phyloP scores from a whole-genome alignment of 768 basidiomycete genomes.

The Serendipita sp. region DNA sequence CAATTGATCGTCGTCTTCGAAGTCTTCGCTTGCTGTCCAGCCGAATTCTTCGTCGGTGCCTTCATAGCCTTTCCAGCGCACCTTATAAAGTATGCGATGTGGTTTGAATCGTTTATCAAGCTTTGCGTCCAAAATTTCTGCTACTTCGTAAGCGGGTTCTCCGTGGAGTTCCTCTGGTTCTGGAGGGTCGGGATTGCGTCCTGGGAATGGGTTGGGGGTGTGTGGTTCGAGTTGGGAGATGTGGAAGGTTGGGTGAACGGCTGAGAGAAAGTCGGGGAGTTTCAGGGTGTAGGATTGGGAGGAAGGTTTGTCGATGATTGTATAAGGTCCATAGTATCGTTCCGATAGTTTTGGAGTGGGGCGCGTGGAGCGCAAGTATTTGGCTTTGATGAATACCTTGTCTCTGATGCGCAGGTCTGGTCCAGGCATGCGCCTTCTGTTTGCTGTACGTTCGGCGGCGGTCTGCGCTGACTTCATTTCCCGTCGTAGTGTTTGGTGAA shows the following conservation, averaged over 20 bases:
- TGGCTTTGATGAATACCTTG: background rate
- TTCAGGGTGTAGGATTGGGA: background rate
- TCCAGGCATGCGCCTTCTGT: background rate
- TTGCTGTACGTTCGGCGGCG: constrained; percentile 10
- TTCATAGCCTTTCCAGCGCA: background rate
- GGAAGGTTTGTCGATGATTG: constrained; percentile 11
- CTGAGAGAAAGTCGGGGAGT: background rate
- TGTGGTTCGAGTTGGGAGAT: no score
- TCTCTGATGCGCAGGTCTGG: background rate
- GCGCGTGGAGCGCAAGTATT: background rate
- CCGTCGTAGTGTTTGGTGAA: constrained; percentile 13
- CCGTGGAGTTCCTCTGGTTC: constrained; percentile 9
- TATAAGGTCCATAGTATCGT: constrained; percentile 13
- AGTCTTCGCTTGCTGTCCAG: background rate
- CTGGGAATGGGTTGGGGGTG: constrained; percentile 11
- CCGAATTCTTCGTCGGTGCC: background rate
- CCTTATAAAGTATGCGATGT: background rate
- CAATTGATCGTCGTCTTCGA: background rate
- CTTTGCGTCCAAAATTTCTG: constrained; percentile 12
- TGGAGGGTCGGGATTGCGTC: constrained; percentile 9
- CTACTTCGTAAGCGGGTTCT: constrained; percentile 11
- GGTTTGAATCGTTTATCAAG: constrained; percentile 1
- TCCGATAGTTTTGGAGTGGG: constrained; percentile 14
- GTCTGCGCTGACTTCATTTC: constrained; percentile 13
- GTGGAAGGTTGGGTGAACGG: no score